Evolutionary conservation across 2,329 filamentous ascomycete genomes (phyloP), one percentile per base, ranked within the genome.

Genomic region (Penicillium brevicompactum): DNA sequence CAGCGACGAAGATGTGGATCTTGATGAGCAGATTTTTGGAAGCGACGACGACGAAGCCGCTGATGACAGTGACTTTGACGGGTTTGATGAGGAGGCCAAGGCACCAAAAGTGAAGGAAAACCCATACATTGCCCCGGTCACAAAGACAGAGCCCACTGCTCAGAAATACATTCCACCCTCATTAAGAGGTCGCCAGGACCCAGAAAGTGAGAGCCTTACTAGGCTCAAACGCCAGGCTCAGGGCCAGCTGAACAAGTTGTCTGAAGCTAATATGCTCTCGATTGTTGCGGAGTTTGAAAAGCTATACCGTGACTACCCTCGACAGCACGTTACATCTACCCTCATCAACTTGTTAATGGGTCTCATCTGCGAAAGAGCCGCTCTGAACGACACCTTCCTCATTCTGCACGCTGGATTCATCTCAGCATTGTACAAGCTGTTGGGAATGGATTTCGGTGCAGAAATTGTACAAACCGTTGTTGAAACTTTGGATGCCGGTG

Each of bases 331-430:
- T 44, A 96, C 91, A 1, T 87, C 89, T 1, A 88, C 86, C 0
- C 78, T 97, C 2, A 85, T 92, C 3, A 87, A 92, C 58, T 79
- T 93, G 1, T 78, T 97, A 0, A 80, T 96, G 57, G 84, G 85
- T n/a, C 84, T 94, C 56, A 84, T 96, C 30, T 88, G 86, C 66
- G 91, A 95, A 64, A 84, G 87, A 6, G 89, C 92, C 22, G 86
- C 81, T 42, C 79, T 97, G 2, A 87, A 89, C 5, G 93, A 97
- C 64, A 94, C 92, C 0, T 95, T 97, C 64, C 85, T 97, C 51
- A 91, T 97, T 49, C 83, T 97, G 10, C 89, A 92, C 53, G 92
- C 92, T 37, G 93, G 92, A 4, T 97, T 97, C 69, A 86, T 93
- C 34, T 87, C 93, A 5, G 91, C 92, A 0, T 75, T 96, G 1